A percentile compares a stretch with the other conserved stretches of the same genome.
phyloP scores from a whole-genome alignment of 257 asterid species.

The Forsythia viridissima region DNA sequence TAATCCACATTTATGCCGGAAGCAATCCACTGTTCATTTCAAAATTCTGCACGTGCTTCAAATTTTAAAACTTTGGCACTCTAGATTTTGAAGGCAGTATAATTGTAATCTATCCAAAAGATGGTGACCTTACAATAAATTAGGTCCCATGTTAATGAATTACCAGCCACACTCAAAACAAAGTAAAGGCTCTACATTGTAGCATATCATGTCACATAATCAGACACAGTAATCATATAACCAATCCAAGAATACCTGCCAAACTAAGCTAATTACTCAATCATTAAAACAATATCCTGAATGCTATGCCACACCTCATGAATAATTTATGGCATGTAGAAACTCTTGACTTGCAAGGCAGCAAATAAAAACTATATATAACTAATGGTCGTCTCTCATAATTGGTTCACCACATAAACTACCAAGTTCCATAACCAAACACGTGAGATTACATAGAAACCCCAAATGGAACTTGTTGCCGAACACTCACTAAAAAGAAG shows the following conservation, averaged over 20 bases:
- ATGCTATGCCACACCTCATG: neutral
- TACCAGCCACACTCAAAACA: too few relatives aligned
- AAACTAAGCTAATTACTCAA: too few relatives aligned
- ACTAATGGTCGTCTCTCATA: neutral
- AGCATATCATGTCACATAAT: too few relatives aligned
- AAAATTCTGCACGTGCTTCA: neutral
- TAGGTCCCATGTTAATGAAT: too few relatives aligned
- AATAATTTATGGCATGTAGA: neutral
- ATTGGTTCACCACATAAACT: neutral
- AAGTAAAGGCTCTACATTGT: too few relatives aligned
- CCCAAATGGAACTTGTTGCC: neutral
- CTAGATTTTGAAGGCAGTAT: too few relatives aligned
- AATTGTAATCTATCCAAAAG: too few relatives aligned
- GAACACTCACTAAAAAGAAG: too few relatives aligned
- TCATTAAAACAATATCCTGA: neutral
- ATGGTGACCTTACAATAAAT: too few relatives aligned
- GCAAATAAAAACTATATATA: neutral
- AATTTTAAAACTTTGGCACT: neutral
- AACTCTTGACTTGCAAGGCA: neutral
- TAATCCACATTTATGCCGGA: neutral
- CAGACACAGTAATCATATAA: too few relatives aligned
- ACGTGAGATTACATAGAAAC: neutral
- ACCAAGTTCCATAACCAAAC: neutral
- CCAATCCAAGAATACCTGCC: neutral
- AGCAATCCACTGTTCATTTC: neutral